phyloP scores from a whole-genome alignment of 2,329 filamentous ascomycete genomes.

The Fusarium coffeatum region DNA sequence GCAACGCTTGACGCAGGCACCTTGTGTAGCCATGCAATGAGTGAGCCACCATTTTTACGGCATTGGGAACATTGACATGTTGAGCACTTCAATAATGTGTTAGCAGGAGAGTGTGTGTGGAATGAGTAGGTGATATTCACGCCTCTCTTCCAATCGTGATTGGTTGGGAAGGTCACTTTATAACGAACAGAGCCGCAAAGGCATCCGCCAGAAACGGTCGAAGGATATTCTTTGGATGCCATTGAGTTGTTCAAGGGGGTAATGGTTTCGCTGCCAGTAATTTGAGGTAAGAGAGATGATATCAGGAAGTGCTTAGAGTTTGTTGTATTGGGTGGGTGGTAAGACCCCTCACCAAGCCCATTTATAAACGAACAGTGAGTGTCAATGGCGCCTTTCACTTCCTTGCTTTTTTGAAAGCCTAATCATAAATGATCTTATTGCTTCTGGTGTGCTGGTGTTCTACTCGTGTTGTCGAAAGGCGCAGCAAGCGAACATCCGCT shows the following conservation, averaged over 20 bases:
- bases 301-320: constrained; percentile 9
- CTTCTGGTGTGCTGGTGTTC: constrained; percentile 24
- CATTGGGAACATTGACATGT: constrained; percentile 69
- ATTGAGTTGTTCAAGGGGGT: constrained; percentile 15
- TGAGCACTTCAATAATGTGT: constrained; percentile 49
- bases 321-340: neutral
- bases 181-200: constrained; percentile 64
- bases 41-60: constrained; percentile 62
- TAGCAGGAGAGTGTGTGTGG: neutral
- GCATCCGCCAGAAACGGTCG: constrained; percentile 61
- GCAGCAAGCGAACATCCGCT: constrained; percentile 1
- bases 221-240: constrained; percentile 46
- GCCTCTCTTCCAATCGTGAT: constrained; percentile 57
- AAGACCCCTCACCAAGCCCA: constrained; percentile 11
- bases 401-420: constrained; percentile 1
- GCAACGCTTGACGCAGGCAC: constrained; percentile 52
- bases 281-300: neutral
- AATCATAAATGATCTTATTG: neutral
- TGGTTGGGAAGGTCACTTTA: constrained; percentile 57
- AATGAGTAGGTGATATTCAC: constrained; percentile 40
- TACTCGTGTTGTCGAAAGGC: constrained; percentile 19
- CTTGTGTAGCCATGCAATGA: constrained; percentile 57
- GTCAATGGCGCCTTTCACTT: constrained; percentile 48
- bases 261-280: neutral
- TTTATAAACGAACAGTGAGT: constrained; percentile 32